Evolutionary conservation across 768 basidiomycete species (phyloP), one percentile per base, ranked within the genome.

Genomic region (Dacryopinax primogenitus): DNA sequence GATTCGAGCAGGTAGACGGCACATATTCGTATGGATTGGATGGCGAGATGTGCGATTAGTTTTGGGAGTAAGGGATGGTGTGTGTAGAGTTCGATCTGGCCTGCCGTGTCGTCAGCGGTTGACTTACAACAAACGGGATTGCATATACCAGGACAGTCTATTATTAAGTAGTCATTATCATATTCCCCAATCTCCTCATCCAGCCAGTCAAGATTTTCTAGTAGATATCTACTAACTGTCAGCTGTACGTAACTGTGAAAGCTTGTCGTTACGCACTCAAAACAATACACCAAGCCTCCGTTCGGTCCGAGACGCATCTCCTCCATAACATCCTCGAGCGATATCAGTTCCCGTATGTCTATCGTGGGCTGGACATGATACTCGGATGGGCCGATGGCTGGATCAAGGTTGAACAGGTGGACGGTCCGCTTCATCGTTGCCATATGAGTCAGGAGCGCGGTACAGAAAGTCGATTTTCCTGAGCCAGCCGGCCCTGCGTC

Each of bases 181-280:
- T 83, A 99, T 12, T 88, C 87, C 2, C 94, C 94, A 1, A 99
- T 81, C 71, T 95, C 90, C 72, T 98, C 95, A 70, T 96, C 90
- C 33, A 98, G 80, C 96, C 96, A 99, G 75, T 98, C 96, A 78
- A 99, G 88, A 72, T 99, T 96, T 73, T 98, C 84, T 69, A 96
- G 76, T 64, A 99, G 81, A 80, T 98, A 98, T 75, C 96, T 99
- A 68, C 66, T 26, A 65, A 62, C 26, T 63, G 63, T 7, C 36
- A 37, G 45, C 47, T 45, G 7, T 34, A 51, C 15, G n/a, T 35
- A 51, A 62, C 78, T 83, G 82, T 83, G 28, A 23, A 9, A 33
- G 33, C 33, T 15, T 33, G 39, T 16, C 75, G 86, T 47, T 33
- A 71, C 92, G 86, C 83, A 98, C 96, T 99, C 96, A 76, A 99